These are phyloP conservation scores for Coniferiporia sulphurascens DNA, from an alignment of 1,284 basidiomycete genomes.

Conservation along the genomic window DNA sequence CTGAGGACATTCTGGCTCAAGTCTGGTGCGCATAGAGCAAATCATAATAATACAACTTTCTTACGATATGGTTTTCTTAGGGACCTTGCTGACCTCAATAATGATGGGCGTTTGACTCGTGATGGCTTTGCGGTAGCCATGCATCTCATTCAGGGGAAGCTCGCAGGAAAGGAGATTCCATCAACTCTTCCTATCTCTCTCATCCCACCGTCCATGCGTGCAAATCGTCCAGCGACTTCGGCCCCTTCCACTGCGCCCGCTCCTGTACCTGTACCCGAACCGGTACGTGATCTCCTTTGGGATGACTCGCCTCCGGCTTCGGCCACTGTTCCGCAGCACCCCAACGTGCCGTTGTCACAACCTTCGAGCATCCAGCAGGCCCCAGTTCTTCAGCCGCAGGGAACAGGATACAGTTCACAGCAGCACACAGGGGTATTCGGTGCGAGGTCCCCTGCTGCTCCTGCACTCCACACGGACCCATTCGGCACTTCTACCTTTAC, in stretches of 20 bases:
- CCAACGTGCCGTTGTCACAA: conserved; percentile 21
- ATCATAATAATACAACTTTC: conserved; percentile 2
- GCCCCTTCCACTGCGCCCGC: conserved; percentile 29
- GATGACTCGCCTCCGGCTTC: conserved; percentile 62
- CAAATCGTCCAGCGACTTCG: conserved; percentile 23
- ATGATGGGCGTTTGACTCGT: conserved; percentile 81
- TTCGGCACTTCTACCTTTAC: conserved; percentile 33
- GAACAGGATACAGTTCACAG: conserved; percentile 23
- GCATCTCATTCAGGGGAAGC: conserved; percentile 87
- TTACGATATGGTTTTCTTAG: conserved; percentile 36
- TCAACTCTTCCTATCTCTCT: conserved; percentile 65
- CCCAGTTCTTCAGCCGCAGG: conserved; percentile 35
- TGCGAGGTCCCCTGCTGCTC: conserved; percentile 22
- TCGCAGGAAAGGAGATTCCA: conserved; percentile 84
- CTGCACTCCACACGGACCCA: conserved; percentile 34
- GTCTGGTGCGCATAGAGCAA: conserved; percentile 66
- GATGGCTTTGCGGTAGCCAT: conserved; percentile 97
- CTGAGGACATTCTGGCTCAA: conserved; percentile 81
- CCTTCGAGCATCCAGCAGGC: conserved; percentile 17
- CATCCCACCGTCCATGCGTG: conserved; percentile 77
- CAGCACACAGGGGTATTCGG: conserved; percentile 22
- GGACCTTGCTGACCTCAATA: conserved; percentile 92
- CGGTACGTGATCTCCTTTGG: conserved; percentile 45
- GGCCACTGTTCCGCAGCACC: conserved; percentile 30
- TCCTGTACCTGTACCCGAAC: conserved; percentile 33